Conservation (phyloP, 352 stramenopile genomes). For the Globisporangium nodosum region DNA sequence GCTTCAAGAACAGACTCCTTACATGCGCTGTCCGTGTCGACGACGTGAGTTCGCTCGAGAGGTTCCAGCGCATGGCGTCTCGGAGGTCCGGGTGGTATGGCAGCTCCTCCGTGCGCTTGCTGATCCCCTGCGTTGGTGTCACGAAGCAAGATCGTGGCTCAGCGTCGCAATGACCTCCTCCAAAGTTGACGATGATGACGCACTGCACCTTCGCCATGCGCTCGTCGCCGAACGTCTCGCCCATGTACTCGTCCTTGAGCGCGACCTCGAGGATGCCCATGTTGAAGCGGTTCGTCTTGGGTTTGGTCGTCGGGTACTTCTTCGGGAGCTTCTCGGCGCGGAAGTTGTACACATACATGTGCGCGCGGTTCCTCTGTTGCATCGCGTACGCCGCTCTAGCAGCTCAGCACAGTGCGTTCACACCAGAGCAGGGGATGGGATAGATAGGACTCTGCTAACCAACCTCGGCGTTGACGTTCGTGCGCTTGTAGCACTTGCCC, state of each 20-base stretch:
- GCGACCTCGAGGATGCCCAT: slow-evolving; percentile 68
- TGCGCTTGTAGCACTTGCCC: slow-evolving; percentile 73
- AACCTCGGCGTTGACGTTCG: slow-evolving; percentile 74
- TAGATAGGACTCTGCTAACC: too few relatives aligned
- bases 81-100: slow-evolving; percentile 63
- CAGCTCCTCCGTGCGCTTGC: slow-evolving; percentile 71
- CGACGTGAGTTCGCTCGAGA: slow-evolving; percentile 43
- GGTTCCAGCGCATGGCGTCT: slow-evolving; percentile 58
- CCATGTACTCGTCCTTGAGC: slow-evolving; percentile 52
- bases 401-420: not conserved
- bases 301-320: slow-evolving; percentile 68
- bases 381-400: not conserved
- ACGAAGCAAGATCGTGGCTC: not conserved
- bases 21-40: slow-evolving; percentile 46
- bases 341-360: slow-evolving; percentile 87
- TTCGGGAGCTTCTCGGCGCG: slow-evolving; percentile 78
- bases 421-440: not conserved
- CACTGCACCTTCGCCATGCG: slow-evolving; percentile 49
- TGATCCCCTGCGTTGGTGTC: slow-evolving; percentile 30
- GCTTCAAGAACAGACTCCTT: not conserved
- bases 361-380: slow-evolving; percentile 51
- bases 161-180: too few relatives aligned
- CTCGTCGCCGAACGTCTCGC: slow-evolving; percentile 62
- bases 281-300: slow-evolving; percentile 77
- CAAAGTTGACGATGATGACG: too few relatives aligned